Percentiles rank a stretch among this genome's conserved stretches.
phyloP scores from a whole-genome alignment of 1,139 yeast species.

The Blastobotrys illinoisensis region DNA sequence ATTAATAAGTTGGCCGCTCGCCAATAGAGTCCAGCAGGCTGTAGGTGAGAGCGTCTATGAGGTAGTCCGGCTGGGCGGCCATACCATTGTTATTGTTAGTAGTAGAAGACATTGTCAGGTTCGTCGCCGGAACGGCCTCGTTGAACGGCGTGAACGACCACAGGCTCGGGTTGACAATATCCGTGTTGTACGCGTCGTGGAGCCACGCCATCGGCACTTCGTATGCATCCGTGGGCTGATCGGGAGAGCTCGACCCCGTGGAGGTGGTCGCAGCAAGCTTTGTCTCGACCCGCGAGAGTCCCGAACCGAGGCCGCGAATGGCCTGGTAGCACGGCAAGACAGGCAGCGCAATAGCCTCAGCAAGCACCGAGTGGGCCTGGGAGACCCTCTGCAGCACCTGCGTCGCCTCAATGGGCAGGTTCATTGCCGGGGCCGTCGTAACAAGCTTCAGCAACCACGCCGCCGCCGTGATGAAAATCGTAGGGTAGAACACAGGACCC shows the following conservation, averaged over 20 bases:
- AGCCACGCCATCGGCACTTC: background rate
- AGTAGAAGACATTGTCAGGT: slow-evolving; percentile 10
- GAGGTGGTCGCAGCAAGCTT: slow-evolving; percentile 1
- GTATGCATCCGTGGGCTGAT: background rate
- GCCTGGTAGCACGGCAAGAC: slow-evolving; percentile 21
- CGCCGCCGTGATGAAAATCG: slow-evolving; percentile 25
- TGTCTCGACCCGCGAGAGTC: slow-evolving; percentile 13
- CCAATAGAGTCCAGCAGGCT: slow-evolving; percentile 18
- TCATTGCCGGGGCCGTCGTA: slow-evolving; percentile 15
- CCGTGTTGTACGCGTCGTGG: background rate
- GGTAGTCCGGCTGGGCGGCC: slow-evolving; percentile 15
- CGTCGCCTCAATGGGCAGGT: slow-evolving; percentile 13
- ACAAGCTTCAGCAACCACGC: slow-evolving; percentile 22
- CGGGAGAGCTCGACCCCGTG: background rate
- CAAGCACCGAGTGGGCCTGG: slow-evolving; percentile 14
- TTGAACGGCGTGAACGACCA: slow-evolving; percentile 14
- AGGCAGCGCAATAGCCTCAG: slow-evolving; percentile 12
- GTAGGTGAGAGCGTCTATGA: slow-evolving; percentile 23
- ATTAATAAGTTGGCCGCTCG: background rate
- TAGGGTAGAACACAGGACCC: slow-evolving; percentile 26
- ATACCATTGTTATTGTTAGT: slow-evolving; percentile 8
- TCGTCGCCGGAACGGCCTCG: slow-evolving; percentile 5
- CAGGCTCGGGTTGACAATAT: slow-evolving; percentile 1
- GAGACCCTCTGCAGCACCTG: slow-evolving; percentile 12
- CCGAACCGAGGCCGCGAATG: slow-evolving; percentile 17